phyloP scores from a whole-genome alignment of 768 basidiomycete species.

The Leccinum rimulosum region DNA sequence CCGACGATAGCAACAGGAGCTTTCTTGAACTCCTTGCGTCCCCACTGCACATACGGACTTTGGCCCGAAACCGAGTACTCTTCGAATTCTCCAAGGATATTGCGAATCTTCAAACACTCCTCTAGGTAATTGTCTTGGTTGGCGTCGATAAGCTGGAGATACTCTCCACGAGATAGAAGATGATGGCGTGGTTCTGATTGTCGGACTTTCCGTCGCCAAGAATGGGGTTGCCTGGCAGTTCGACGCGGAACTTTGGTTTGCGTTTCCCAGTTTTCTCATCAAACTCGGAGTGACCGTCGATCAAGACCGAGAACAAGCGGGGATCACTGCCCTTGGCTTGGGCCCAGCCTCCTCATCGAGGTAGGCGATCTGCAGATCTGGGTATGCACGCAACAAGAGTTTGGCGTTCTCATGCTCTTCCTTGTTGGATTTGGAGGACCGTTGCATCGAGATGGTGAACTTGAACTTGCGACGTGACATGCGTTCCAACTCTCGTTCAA shows the following conservation, averaged over 20 bases:
- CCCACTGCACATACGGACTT: slow-evolving; percentile 95
- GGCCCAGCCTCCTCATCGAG: slow-evolving; percentile 93
- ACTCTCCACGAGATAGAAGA: slow-evolving; percentile 97
- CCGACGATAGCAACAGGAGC: slow-evolving; percentile 96
- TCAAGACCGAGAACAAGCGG: slow-evolving; percentile 85
- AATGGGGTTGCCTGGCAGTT: slow-evolving; percentile 97
- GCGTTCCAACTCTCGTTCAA: slow-evolving; percentile 93
- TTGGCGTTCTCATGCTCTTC: slow-evolving; percentile 99
- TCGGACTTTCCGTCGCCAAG: slow-evolving; percentile 99
- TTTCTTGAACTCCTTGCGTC: slow-evolving; percentile 88
- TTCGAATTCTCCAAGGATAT: slow-evolving; percentile 96
- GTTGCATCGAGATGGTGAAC: slow-evolving; percentile 97
- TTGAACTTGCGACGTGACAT: slow-evolving; percentile 99
- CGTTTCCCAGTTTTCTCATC: slow-evolving; percentile 85
- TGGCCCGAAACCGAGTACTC: slow-evolving; percentile 88
- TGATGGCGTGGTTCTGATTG: slow-evolving; percentile 99
- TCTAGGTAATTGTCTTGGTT: slow-evolving; percentile 99
- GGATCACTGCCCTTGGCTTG: slow-evolving; percentile 86
- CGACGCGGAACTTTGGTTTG: slow-evolving; percentile 95
- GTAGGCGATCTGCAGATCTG: slow-evolving; percentile 97
- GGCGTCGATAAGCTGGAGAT: slow-evolving; percentile 97
- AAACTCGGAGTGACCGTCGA: slow-evolving; percentile 97
- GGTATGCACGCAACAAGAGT: slow-evolving; percentile 95
- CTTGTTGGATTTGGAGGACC: slow-evolving; percentile 98
- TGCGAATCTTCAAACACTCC: slow-evolving; percentile 98